phyloP scores from a whole-genome alignment of 2,329 filamentous ascomycete genomes.

The Paramyrothecium roridum region DNA sequence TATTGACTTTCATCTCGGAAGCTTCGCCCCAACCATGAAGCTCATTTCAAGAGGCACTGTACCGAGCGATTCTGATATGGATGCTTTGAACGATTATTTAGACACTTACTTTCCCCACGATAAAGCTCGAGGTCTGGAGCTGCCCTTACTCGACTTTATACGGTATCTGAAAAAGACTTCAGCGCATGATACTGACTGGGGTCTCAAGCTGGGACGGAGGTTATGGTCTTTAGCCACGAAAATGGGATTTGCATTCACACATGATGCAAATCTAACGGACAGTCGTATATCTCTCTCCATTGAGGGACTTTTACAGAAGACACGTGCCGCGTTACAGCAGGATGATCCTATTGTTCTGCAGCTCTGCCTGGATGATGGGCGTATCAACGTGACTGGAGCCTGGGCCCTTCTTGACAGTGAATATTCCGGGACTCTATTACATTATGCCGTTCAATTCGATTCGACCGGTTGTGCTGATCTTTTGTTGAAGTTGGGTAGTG shows the following conservation, averaged over 20 bases:
- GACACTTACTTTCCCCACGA: neutral
- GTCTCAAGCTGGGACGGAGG: neutral
- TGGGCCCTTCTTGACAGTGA: neutral
- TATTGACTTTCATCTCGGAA: neutral
- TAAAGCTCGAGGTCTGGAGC: neutral
- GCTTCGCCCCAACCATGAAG: neutral
- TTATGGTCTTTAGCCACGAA: neutral
- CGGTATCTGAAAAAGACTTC: neutral
- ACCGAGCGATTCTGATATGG: neutral
- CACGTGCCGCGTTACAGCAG: neutral
- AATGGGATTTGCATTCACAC: neutral
- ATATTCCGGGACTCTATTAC: neutral
- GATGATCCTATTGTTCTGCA: neutral
- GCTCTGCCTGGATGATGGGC: neutral
- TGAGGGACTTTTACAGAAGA: neutral
- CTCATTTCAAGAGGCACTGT: neutral
- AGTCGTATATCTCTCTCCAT: neutral
- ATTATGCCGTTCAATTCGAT: neutral
- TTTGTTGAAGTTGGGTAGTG: neutral
- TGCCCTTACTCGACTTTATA: neutral
- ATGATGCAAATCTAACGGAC: neutral
- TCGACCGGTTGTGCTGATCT: neutral
- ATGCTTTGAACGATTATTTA: neutral
- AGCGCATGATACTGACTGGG: neutral
- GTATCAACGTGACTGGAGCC: neutral